Evolutionary conservation across 2,329 filamentous ascomycete species (phyloP).

Genomic region (Beauveria sp.): DNA sequence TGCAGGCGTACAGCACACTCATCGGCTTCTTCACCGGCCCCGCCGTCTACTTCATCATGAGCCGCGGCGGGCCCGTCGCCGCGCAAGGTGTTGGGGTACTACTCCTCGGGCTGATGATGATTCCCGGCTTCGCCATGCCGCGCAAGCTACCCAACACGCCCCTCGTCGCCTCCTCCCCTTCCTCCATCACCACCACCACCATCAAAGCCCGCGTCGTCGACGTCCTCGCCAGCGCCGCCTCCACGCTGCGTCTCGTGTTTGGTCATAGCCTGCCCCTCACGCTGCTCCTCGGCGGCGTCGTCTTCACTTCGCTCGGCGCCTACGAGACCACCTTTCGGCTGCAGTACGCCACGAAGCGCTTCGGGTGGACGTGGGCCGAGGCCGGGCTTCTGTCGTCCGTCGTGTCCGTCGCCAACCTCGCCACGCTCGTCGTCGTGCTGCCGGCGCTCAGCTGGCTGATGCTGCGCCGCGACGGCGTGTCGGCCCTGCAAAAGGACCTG

Average conservation of each 20-base stretch:
- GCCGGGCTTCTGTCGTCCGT: conserved; percentile 5
- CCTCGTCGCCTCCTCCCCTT: background rate
- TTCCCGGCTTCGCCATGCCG: conserved; percentile 6
- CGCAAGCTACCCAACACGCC: conserved; percentile 2
- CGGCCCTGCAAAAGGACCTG: conserved; percentile 7
- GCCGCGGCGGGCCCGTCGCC: conserved; percentile 3
- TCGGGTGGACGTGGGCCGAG: conserved; percentile 9
- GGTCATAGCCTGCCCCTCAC: background rate
- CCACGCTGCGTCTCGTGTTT: background rate
- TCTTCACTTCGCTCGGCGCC: conserved; percentile 8
- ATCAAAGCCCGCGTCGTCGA: background rate
- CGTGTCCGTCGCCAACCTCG: background rate
- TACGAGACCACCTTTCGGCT: conserved; percentile 3
- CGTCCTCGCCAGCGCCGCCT: background rate
- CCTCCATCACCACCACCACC: background rate
- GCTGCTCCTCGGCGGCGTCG: conserved; percentile 6
- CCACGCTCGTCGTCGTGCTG: conserved; percentile 1
- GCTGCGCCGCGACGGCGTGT: background rate
- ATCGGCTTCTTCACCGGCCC: conserved; percentile 8
- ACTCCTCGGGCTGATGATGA: background rate
- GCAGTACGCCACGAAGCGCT: conserved; percentile 11
- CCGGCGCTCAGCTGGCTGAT: background rate
- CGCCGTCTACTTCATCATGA: conserved; percentile 4
- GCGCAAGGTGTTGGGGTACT: background rate
- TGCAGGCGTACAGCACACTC: background rate